phyloP scores from a whole-genome alignment of 805 yeast species.

The Hanseniaspora valbyensis region DNA sequence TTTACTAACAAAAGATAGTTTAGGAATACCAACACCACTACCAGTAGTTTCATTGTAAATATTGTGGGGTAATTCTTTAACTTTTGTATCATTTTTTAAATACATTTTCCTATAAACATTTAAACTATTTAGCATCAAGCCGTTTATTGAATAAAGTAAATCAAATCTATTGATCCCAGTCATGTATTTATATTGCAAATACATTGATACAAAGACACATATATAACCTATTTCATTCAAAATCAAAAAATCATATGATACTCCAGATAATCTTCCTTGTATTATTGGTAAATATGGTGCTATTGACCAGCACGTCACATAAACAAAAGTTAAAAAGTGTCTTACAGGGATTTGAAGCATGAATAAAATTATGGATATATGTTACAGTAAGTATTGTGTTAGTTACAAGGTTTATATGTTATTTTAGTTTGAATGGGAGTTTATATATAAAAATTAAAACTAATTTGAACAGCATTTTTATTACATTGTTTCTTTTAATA shows the following conservation, averaged over 20 bases:
- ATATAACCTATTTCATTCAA: conserved; percentile 40
- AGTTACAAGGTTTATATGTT: no score
- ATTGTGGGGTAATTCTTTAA: not conserved
- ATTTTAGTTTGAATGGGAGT: no score
- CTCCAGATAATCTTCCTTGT: conserved; percentile 29
- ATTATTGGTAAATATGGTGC: conserved; percentile 8
- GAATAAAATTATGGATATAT: no score
- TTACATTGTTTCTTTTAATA: no score
- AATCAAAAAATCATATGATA: conserved; percentile 39
- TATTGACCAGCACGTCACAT: conserved; percentile 3
- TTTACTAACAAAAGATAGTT: not conserved
- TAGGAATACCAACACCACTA: no score
- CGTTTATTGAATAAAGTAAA: conserved; percentile 39
- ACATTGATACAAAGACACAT: conserved; percentile 35
- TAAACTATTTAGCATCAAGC: conserved; percentile 33
- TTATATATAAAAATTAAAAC: no score
- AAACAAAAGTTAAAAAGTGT: not conserved
- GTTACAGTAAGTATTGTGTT: no score
- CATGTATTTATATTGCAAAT: conserved; percentile 32
- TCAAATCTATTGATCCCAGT: conserved; percentile 35
- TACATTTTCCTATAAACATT: conserved; percentile 12
- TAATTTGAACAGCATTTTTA: no score
- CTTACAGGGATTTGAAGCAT: no score
- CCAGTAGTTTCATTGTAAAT: no score
- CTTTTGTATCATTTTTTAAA: not conserved